These are phyloP conservation scores for Pezicula carpinea DNA, from an alignment of 2,329 filamentous ascomycete species.

Conservation along the genomic window DNA sequence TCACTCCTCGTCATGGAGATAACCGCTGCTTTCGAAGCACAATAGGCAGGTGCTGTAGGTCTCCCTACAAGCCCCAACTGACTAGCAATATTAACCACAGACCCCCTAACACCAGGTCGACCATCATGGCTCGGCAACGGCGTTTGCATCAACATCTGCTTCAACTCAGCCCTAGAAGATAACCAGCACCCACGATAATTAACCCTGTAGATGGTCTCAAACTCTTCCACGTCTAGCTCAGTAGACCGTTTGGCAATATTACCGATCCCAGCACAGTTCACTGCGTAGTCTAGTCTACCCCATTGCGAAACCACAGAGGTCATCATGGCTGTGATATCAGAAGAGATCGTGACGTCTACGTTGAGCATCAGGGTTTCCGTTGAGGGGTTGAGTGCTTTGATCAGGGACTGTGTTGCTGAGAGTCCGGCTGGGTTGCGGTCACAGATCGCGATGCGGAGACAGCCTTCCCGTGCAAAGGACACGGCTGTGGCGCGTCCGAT, in stretches of 20 bases:
- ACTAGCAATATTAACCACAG: constrained; percentile 41
- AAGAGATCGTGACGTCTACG: constrained; percentile 33
- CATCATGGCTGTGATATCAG: constrained; percentile 31
- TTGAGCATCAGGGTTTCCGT: constrained; percentile 21
- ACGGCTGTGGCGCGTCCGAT: constrained; percentile 38
- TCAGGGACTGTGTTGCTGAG: constrained; percentile 22
- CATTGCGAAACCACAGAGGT: constrained; percentile 29
- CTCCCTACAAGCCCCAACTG: constrained; percentile 38
- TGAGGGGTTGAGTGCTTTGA: constrained; percentile 14
- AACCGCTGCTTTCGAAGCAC: constrained; percentile 40
- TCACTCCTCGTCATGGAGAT: constrained; percentile 41
- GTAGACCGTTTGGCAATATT: constrained; percentile 15
- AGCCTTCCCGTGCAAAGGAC: constrained; percentile 41
- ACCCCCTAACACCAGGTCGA: constrained; percentile 34
- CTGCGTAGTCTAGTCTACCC: constrained; percentile 40
- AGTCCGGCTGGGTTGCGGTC: constrained; percentile 36
- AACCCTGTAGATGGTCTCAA: constrained; percentile 37
- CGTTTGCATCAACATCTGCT: constrained; percentile 40
- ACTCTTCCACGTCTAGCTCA: constrained; percentile 31
- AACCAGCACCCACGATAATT: constrained; percentile 43
- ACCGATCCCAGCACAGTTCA: constrained; percentile 37
- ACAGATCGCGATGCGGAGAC: constrained; percentile 35
- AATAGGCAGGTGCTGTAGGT: constrained; percentile 36
- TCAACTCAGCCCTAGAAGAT: constrained; percentile 36
- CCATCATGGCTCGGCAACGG: constrained; percentile 38